Conservation (phyloP, 1,284 basidiomycete species). For the Trichosporon sp. region DNA sequence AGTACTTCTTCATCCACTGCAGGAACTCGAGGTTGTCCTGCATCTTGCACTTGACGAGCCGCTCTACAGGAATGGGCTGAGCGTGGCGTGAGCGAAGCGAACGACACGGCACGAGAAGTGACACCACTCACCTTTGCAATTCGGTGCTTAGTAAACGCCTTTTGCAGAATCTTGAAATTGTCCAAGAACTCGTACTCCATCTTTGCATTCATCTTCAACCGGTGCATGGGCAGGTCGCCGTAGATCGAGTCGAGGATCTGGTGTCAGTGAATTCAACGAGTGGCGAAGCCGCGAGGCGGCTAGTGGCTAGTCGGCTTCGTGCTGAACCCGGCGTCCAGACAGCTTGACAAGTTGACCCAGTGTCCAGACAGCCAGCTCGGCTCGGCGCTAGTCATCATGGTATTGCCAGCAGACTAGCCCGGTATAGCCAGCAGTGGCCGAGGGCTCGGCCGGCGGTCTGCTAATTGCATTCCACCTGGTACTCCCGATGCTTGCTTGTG, state of each 20-base stretch:
- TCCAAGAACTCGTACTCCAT: slow-evolving; percentile 94
- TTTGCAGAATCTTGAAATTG: slow-evolving; percentile 93
- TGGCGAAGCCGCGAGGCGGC: no score
- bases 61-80: slow-evolving; percentile 89
- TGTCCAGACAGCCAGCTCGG: no score
- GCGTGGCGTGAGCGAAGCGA: neutral
- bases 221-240: slow-evolving; percentile 76
- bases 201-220: slow-evolving; percentile 87
- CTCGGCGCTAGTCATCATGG: no score
- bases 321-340: no score
- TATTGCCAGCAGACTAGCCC: no score
- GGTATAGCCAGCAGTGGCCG: no score
- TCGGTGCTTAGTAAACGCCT: slow-evolving; percentile 76
- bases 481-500: no score
- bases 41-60: slow-evolving; percentile 94
- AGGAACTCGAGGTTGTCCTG: slow-evolving; percentile 99
- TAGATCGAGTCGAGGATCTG: slow-evolving; percentile 85
- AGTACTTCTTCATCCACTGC: slow-evolving; percentile 95
- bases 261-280: neutral
- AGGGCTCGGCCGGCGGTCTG: no score
- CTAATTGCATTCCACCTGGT: no score
- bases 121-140: slow-evolving; percentile 74
- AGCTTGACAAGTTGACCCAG: no score
- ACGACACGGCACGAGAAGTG: neutral
- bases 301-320: no score